phyloP scores from a whole-genome alignment of 306 rosid species.

The Lablab purpureus region DNA sequence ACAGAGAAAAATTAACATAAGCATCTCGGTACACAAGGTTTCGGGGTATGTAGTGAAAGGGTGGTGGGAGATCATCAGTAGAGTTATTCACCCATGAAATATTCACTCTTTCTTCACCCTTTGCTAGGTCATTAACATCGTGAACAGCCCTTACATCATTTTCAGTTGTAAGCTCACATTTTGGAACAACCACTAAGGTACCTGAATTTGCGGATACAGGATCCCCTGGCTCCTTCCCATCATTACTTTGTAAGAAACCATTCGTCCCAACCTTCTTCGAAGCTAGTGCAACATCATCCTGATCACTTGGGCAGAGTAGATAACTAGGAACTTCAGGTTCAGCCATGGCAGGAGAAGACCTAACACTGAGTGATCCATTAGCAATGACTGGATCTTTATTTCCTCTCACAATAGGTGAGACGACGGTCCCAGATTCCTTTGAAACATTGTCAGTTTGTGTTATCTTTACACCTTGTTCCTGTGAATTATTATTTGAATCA shows the following conservation, averaged over 20 bases:
- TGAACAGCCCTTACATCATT: constrained; percentile 54
- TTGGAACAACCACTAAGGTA: constrained; percentile 55
- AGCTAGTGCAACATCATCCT: constrained; percentile 39
- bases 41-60: constrained; percentile 69
- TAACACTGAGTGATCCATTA: constrained; percentile 53
- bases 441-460: constrained; percentile 52
- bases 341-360: constrained; percentile 43
- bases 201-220: constrained; percentile 43
- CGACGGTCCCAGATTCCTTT: constrained; percentile 52
- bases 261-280: constrained; percentile 42
- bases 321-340: constrained; percentile 42
- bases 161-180: constrained; percentile 48
- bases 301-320: constrained; percentile 42
- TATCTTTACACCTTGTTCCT: constrained; percentile 62
- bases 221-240: constrained; percentile 46
- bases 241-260: constrained; percentile 49
- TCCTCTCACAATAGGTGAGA: constrained; percentile 43
- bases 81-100: constrained; percentile 75
- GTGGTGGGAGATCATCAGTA: constrained; percentile 58
- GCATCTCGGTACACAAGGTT: constrained; percentile 73
- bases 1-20: constrained; percentile 61
- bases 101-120: constrained; percentile 82
- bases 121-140: constrained; percentile 68
- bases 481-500: constrained; percentile 67
- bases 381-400: constrained; percentile 46